Evolutionary conservation across 192 early-diverging fungal species (phyloP), one percentile per base, ranked within the genome.

Genomic region (Coemansia sp.): DNA sequence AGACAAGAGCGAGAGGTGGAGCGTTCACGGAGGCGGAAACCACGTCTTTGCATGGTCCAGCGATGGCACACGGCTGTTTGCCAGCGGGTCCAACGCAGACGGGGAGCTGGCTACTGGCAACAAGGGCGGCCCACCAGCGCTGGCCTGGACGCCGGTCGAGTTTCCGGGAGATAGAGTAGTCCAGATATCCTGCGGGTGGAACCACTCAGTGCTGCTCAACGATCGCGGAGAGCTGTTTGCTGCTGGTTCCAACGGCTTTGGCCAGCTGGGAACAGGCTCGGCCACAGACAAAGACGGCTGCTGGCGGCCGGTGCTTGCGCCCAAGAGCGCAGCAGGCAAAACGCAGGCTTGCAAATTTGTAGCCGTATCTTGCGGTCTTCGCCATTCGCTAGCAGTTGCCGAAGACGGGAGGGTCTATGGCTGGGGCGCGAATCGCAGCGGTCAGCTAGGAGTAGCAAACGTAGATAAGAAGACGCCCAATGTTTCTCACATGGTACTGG

Each of bases 341-440:
- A 25, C 58, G 5, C 5, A 14, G 49, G 63, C 72, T 0, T 7
- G 42, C 2, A 45, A 68, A 30, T 75, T 90, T 7, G 65, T 75
- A 14, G 67, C 71, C 12, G 69, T 93, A 28, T 84, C 78, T 6
- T 89, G 87, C 63, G 91, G 91, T 0, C 76, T 86, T 57, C 83
- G 89, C 45, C 90, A 93, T 60, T 83, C 83, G 16, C 38, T 93
- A 32, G 80, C 85, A 4, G 50, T 91, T 12, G 61, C 68, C 52
- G 64, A 59, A 1, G 58, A 84, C 12, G 83, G 83, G 0, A 38
- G 12, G 4, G 75, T 82, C n/a, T 87, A 74, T 65, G 83, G 77
- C 2, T 90, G 89, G 86, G 89, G 89, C 8, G 87, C 87, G 58
- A 85, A 86, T 66, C 85, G 89, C 12, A 74, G 77, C 67, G 89